phyloP scores from a whole-genome alignment of 768 basidiomycete genomes.

The Hypholoma sublateritium region DNA sequence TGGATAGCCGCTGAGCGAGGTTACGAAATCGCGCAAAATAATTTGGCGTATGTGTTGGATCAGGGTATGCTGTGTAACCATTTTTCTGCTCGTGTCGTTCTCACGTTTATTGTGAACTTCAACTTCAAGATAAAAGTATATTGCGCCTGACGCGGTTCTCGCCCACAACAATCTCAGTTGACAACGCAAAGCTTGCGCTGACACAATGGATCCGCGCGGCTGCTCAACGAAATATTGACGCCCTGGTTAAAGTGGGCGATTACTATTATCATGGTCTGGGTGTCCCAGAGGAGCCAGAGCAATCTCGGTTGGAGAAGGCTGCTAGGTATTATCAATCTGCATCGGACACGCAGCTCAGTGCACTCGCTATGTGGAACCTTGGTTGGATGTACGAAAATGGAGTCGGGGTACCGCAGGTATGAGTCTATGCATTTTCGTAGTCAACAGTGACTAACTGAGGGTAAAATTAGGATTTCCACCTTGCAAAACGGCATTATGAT shows the following conservation, averaged over 20 bases:
- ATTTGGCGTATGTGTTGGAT: conserved; percentile 89
- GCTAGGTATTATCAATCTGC: conserved; percentile 94
- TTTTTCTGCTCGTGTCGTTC: neutral
- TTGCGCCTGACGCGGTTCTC: conserved; percentile 68
- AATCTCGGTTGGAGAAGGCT: conserved; percentile 79
- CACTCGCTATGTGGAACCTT: conserved; percentile 96
- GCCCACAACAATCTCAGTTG: conserved; percentile 72
- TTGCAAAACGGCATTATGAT: conserved; percentile 96
- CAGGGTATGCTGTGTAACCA: conserved; percentile 54
- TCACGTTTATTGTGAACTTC: neutral
- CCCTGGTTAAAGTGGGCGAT: conserved; percentile 96
- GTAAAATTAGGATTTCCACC: conserved; percentile 77
- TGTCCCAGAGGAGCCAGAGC: conserved; percentile 62
- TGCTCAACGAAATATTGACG: conserved; percentile 91
- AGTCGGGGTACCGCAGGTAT: conserved; percentile 82
- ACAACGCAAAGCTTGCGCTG: conserved; percentile 80
- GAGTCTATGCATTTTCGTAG: neutral
- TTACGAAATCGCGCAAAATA: conserved; percentile 91
- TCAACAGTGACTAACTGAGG: neutral
- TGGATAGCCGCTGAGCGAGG: conserved; percentile 94
- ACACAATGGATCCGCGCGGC: conserved; percentile 96
- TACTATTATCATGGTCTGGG: conserved; percentile 94
- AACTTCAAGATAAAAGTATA: conserved; percentile 61
- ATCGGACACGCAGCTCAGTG: conserved; percentile 88
- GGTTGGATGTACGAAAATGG: conserved; percentile 99